Evolutionary conservation across 2,329 filamentous ascomycete species (phyloP).

Genomic region (Pestalotiopsis sp.): DNA sequence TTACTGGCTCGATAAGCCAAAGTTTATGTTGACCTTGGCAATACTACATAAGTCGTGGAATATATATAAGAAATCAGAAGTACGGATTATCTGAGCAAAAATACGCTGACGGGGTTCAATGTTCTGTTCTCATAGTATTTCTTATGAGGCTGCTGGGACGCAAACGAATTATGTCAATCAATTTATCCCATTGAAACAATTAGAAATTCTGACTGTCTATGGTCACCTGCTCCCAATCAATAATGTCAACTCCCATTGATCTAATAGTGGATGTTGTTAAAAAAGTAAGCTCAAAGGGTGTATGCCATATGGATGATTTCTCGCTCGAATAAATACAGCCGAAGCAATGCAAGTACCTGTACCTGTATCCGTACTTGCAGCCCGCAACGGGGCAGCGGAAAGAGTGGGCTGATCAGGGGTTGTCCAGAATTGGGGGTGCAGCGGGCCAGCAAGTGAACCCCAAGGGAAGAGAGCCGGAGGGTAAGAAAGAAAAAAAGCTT

Average conservation of each 20-base stretch:
- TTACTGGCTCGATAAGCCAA: too few species aligned
- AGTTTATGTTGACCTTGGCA: too few species aligned
- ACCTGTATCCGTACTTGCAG: slow-evolving; percentile 4
- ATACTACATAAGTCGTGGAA: too few species aligned
- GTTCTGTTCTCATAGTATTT: too few species aligned
- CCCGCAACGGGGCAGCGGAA: slow-evolving; percentile 6
- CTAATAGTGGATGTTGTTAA: background rate
- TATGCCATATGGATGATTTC: background rate
- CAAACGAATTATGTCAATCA: background rate
- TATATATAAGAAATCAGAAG: too few species aligned
- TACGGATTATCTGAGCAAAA: too few species aligned
- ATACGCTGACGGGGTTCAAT: too few species aligned
- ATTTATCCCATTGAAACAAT: too few species aligned
- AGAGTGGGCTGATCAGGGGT: slow-evolving; percentile 6
- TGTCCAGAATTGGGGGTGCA: slow-evolving; percentile 5
- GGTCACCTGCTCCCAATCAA: background rate
- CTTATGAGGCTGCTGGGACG: too few species aligned
- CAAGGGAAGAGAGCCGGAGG: background rate
- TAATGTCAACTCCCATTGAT: background rate
- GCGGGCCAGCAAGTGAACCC: background rate
- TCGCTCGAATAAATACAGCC: slow-evolving; percentile 9
- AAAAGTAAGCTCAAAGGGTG: background rate
- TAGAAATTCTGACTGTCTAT: too few species aligned
- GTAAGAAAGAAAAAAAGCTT: background rate
- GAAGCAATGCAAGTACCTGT: slow-evolving; percentile 6